Conservation (phyloP, 306 rosid genomes). For the Glycyrrhiza uralensis region DNA sequence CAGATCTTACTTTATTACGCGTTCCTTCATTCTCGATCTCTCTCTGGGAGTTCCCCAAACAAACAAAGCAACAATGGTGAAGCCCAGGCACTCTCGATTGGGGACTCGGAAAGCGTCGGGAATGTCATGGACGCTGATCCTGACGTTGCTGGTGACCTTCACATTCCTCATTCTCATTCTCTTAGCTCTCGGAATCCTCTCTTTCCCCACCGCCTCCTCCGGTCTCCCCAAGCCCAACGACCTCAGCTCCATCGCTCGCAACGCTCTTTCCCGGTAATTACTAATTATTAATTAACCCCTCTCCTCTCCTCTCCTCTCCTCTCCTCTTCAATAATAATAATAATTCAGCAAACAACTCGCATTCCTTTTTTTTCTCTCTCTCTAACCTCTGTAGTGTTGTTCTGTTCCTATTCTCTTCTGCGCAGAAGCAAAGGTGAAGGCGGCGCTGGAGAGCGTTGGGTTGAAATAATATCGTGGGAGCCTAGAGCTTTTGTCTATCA, state of each 20-base stretch:
- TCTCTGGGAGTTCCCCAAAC: background rate
- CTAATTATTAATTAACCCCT: too few relatives aligned
- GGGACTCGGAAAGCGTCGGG: constrained; percentile 47
- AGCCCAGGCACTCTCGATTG: constrained; percentile 43
- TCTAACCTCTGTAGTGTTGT: background rate
- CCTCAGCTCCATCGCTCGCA: constrained; percentile 55
- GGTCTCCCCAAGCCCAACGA: constrained; percentile 52
- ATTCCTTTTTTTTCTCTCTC: background rate
- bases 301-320: too few relatives aligned
- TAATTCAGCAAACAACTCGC: background rate
- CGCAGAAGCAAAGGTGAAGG: constrained; percentile 33
- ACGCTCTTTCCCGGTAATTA: constrained; percentile 32
- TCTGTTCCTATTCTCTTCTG: background rate
- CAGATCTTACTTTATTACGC: background rate
- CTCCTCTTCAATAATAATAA: background rate
- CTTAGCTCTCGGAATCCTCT: constrained; percentile 72
- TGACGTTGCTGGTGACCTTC: constrained; percentile 50
- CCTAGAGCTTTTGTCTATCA: constrained; percentile 91
- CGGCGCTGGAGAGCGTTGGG: constrained; percentile 52
- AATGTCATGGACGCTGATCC: constrained; percentile 34
- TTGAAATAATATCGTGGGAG: constrained; percentile 84
- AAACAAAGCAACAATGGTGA: constrained; percentile 42
- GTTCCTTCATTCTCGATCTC: background rate
- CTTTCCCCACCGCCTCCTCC: constrained; percentile 47
- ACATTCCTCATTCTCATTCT: constrained; percentile 68